Conservation (phyloP, 768 basidiomycete species). For the Trametes gibbosa region DNA sequence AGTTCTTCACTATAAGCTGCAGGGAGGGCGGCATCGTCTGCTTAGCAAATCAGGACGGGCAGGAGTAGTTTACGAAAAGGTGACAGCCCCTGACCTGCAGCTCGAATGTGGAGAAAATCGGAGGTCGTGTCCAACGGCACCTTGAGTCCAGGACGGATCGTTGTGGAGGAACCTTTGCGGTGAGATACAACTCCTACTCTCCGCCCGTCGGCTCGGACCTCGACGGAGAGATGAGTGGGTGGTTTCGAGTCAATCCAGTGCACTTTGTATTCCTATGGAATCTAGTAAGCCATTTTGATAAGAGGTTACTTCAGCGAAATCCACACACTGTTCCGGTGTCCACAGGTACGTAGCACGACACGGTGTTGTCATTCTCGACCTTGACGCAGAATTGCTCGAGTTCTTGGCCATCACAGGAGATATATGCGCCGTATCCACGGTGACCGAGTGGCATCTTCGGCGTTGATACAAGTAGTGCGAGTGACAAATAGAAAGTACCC, state of each 20-base stretch:
- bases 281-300: neutral
- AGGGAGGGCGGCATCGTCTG: constrained; percentile 9
- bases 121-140: constrained; percentile 3
- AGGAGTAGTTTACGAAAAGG: neutral
- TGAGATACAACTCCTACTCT: constrained; percentile 14
- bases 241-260: constrained; percentile 20
- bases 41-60: neutral
- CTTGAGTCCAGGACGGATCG: neutral
- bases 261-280: constrained; percentile 8
- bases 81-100: neutral
- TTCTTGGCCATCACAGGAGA: constrained; percentile 19
- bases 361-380: constrained; percentile 12
- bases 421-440: constrained; percentile 13
- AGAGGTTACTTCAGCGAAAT: no score
- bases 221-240: constrained; percentile 11
- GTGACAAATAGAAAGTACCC: neutral
- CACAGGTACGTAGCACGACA: constrained; percentile 19
- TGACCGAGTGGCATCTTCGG: constrained; percentile 5
- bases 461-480: neutral
- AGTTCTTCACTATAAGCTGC: constrained; percentile 15
- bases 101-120: constrained; percentile 4
- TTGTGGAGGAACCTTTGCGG: constrained; percentile 5
- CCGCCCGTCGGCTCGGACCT: constrained; percentile 18
- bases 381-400: constrained; percentile 12
- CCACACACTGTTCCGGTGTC: constrained; percentile 18